These are phyloP conservation scores for Didymellaceae sp. DNA, from an alignment of 2,329 filamentous ascomycete genomes.

Conservation along the genomic window DNA sequence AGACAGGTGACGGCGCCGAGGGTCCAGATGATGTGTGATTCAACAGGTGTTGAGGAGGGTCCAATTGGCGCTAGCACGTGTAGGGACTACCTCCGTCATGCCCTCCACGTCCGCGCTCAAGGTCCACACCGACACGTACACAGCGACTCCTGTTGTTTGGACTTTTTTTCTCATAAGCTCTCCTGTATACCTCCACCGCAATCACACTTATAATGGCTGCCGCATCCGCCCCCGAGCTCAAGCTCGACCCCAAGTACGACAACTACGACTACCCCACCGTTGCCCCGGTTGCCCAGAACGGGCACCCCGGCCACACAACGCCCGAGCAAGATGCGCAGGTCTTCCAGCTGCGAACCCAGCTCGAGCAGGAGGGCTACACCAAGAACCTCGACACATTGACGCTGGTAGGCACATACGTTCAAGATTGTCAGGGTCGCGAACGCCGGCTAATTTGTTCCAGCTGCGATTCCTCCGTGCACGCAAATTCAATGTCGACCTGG, in stretches of 20 bases:
- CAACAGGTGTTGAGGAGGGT: slow-evolving; percentile 15
- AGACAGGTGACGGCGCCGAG: slow-evolving; percentile 2
- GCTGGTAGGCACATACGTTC: slow-evolving; percentile 63
- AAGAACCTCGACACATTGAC: slow-evolving; percentile 91
- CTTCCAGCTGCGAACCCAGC: slow-evolving; percentile 79
- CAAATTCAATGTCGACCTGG: slow-evolving; percentile 86
- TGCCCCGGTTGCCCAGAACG: slow-evolving; percentile 71
- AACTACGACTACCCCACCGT: slow-evolving; percentile 90
- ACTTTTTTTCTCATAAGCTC: slow-evolving; percentile 15
- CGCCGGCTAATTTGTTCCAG: slow-evolving; percentile 52
- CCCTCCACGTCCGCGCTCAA: slow-evolving; percentile 28
- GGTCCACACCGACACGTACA: slow-evolving; percentile 21
- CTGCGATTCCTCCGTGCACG: slow-evolving; percentile 90
- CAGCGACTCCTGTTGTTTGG: slow-evolving; percentile 17
- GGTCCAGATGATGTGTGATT: slow-evolving; percentile 12
- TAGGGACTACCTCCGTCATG: slow-evolving; percentile 38
- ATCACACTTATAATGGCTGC: slow-evolving; percentile 40
- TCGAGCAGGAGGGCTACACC: slow-evolving; percentile 83
- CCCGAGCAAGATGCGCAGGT: slow-evolving; percentile 88
- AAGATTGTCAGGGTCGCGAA: slow-evolving; percentile 1
- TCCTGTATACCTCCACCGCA: slow-evolving; percentile 6
- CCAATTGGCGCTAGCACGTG: slow-evolving; percentile 32
- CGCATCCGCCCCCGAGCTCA: slow-evolving; percentile 43
- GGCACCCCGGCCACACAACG: slow-evolving; percentile 88
- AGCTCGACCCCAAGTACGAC: slow-evolving; percentile 89